These are phyloP conservation scores for Mortierella claussenii DNA, from an alignment of 192 early-diverging fungal species.

Conservation along the genomic window DNA sequence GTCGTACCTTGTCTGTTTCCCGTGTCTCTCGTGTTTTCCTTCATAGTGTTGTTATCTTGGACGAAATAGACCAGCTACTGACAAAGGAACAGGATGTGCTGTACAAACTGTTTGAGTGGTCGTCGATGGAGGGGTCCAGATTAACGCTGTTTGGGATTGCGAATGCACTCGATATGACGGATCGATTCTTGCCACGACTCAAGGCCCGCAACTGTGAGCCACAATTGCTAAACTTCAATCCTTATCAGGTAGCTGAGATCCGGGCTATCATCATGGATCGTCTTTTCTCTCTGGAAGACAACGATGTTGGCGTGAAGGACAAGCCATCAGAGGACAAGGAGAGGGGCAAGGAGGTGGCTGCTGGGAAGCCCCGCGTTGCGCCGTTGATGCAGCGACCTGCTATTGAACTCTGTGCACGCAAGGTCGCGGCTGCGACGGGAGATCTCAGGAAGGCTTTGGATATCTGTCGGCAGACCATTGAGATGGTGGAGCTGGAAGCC, in stretches of 20 bases:
- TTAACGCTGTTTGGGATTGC: slow-evolving; percentile 92
- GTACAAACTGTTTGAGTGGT: slow-evolving; percentile 90
- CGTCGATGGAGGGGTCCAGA: slow-evolving; percentile 65
- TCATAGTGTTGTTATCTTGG: slow-evolving; percentile 81
- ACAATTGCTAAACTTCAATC: slow-evolving; percentile 84
- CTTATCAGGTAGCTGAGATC: slow-evolving; percentile 89
- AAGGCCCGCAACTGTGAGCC: slow-evolving; percentile 86
- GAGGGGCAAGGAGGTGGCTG: no score
- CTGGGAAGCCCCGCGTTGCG: slow-evolving; percentile 5
- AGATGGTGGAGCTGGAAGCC: slow-evolving; percentile 78
- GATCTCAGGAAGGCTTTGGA: slow-evolving; percentile 83
- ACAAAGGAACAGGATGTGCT: slow-evolving; percentile 85
- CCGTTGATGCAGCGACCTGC: slow-evolving; percentile 85
- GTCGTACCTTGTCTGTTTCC: background rate
- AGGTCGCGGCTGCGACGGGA: slow-evolving; percentile 87
- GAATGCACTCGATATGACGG: slow-evolving; percentile 93
- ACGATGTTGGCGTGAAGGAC: background rate
- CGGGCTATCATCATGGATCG: slow-evolving; percentile 88
- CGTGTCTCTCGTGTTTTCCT: background rate
- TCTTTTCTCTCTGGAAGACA: slow-evolving; percentile 64
- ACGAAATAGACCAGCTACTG: slow-evolving; percentile 93
- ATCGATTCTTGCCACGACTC: slow-evolving; percentile 88
- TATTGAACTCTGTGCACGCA: slow-evolving; percentile 92
- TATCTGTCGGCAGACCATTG: slow-evolving; percentile 88
- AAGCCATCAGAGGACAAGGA: slow-evolving; percentile 11